Evolutionary conservation across 2,329 filamentous ascomycete species (phyloP).

Genomic region (Ustulina deusta): DNA sequence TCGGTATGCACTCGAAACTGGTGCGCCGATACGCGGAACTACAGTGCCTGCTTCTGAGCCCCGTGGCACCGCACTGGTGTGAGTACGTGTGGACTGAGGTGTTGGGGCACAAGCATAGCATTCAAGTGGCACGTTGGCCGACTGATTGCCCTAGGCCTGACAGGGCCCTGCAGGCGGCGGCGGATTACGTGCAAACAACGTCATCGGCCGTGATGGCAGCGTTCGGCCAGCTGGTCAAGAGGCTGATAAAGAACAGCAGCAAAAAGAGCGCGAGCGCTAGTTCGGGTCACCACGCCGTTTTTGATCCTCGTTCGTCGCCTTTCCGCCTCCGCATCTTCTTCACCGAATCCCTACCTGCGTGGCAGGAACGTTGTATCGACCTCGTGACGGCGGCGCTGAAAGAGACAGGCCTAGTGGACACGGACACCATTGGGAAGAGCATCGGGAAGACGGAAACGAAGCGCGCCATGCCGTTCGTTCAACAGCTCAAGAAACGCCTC

Average conservation of each 20-base stretch:
- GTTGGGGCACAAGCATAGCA: conserved; percentile 54
- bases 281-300: not conserved
- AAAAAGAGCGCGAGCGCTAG: not conserved
- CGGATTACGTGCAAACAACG: conserved; percentile 16
- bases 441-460: too few relatives aligned
- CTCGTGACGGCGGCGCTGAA: too few relatives aligned
- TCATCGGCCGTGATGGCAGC: not conserved
- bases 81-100: conserved; percentile 96
- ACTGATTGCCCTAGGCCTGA: conserved; percentile 51
- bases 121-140: conserved; percentile 67
- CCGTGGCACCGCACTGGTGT: conserved; percentile 91
- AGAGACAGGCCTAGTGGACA: too few relatives aligned
- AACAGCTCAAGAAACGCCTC: too few relatives aligned
- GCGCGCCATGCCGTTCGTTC: too few relatives aligned
- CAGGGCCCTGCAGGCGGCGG: conserved; percentile 14
- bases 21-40: too few relatives aligned
- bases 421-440: too few relatives aligned
- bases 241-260: not conserved
- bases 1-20: conserved; percentile 12
- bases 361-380: too few relatives aligned
- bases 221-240: not conserved
- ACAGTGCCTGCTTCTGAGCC: conserved; percentile 87
- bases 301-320: conserved; percentile 1
- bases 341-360: too few relatives aligned
- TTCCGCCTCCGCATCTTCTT: conserved; percentile 2